Percentiles rank a stretch among this genome's conserved stretches.
phyloP scores from a whole-genome alignment of 148 eudicot genomes.

The Spergularia bocconei region DNA sequence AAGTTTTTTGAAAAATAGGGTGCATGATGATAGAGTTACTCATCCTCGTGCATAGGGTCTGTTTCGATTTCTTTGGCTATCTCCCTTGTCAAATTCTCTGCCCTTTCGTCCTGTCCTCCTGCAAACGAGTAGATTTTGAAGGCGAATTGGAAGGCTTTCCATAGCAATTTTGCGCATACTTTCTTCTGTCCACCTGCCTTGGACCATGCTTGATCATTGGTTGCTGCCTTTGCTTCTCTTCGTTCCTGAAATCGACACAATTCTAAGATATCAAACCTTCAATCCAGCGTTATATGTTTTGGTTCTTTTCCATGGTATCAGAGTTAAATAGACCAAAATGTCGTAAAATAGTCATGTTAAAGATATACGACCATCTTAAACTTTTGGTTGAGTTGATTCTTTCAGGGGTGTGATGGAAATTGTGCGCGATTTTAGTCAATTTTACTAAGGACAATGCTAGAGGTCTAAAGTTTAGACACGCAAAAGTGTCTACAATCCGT shows the following conservation, averaged over 20 bases:
- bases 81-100: constrained; percentile 78
- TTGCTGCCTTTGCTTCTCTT: constrained; percentile 50
- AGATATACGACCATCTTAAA: too few species aligned
- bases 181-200: constrained; percentile 47
- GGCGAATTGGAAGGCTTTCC: constrained; percentile 96
- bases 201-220: constrained; percentile 38
- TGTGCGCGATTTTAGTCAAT: too few species aligned
- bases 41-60: constrained; percentile 47
- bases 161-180: constrained; percentile 60
- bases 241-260: constrained; percentile 51
- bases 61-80: constrained; percentile 85
- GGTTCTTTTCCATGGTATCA: background rate
- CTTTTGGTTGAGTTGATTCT: too few species aligned
- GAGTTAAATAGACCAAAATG: background rate
- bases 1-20: background rate
- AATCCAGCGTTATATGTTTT: background rate
- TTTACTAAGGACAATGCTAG: too few species aligned
- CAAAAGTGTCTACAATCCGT: too few species aligned
- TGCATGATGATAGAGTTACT: background rate
- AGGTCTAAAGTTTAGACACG: too few species aligned
- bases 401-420: too few species aligned
- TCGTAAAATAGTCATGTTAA: background rate
- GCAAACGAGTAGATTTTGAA: constrained; percentile 87
- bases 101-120: constrained; percentile 97
- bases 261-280: background rate